Evolutionary conservation across 139 green algal species (phyloP).

Genomic region (Zygnema circumcarinatum): DNA sequence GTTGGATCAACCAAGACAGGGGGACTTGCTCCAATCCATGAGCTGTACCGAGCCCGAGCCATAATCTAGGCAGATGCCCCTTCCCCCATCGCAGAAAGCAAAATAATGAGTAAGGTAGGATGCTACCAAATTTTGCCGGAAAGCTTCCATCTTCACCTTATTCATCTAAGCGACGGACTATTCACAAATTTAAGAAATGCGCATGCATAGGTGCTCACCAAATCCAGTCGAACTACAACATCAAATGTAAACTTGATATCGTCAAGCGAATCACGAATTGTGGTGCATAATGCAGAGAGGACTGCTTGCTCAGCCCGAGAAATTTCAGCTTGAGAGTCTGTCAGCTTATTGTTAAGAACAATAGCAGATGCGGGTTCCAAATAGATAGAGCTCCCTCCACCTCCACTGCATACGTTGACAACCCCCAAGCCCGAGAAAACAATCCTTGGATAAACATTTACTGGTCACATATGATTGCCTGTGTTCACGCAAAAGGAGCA

Average conservation of each 20-base stretch:
- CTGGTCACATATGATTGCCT: not conserved
- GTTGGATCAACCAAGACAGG: constrained; percentile 24
- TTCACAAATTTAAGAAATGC: too few species aligned
- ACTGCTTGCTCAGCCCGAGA: constrained; percentile 32
- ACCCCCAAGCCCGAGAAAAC: not conserved
- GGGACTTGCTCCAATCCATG: constrained; percentile 29
- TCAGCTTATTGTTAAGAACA: constrained; percentile 48
- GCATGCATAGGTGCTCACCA: too few species aligned
- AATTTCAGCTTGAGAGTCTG: constrained; percentile 14
- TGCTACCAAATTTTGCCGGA: too few species aligned
- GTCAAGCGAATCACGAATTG: constrained; percentile 24
- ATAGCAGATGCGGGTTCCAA: constrained; percentile 30
- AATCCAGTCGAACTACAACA: constrained; percentile 16
- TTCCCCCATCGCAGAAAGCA: not conserved
- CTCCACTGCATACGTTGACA: constrained; percentile 3
- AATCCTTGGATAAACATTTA: not conserved
- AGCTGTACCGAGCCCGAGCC: constrained; percentile 47
- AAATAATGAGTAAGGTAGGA: too few species aligned
- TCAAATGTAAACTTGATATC: constrained; percentile 34
- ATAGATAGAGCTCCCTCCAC: constrained; percentile 20
- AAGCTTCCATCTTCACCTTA: too few species aligned
- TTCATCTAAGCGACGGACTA: too few species aligned
- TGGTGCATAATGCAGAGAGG: not conserved
- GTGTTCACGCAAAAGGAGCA: not conserved
- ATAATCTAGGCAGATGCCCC: constrained; percentile 30